A percentile compares a stretch with the other conserved stretches of the same genome.
Evolutionary conservation across 2,329 filamentous ascomycete genomes (phyloP).

Genomic region (Chrysosphaeria jannelii): DNA sequence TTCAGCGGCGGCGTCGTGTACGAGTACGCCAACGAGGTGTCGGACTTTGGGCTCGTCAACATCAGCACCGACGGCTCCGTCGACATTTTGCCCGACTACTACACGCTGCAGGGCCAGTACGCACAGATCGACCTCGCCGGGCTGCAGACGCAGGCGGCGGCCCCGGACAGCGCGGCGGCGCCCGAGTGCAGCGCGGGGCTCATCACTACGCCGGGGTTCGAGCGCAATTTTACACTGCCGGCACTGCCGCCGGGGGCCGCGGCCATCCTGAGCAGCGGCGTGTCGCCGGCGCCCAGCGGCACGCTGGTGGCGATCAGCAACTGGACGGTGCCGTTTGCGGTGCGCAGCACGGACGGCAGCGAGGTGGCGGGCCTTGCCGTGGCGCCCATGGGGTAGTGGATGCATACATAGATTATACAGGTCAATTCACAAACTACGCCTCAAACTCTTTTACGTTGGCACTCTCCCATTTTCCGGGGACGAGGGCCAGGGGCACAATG

Average conservation of each 20-base stretch:
- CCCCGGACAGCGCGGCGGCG: conserved; percentile 17
- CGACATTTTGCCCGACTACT: conserved; percentile 31
- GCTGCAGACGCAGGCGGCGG: conserved; percentile 31
- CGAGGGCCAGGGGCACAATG: conserved; percentile 75
- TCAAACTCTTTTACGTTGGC: conserved; percentile 30
- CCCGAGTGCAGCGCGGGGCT: conserved; percentile 34
- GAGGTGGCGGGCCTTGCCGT: conserved; percentile 22
- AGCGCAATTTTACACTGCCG: conserved; percentile 52
- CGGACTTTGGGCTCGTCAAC: conserved; percentile 32
- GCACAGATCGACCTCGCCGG: conserved; percentile 38
- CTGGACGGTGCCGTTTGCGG: conserved; percentile 21
- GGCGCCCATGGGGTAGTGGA: conserved; percentile 13
- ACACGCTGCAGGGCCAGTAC: conserved; percentile 48
- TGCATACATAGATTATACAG: no score
- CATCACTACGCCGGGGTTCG: conserved; percentile 36
- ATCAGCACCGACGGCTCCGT: conserved; percentile 26
- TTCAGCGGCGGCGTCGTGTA: conserved; percentile 58
- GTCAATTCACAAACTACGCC: conserved; percentile 13
- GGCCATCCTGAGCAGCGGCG: conserved; percentile 46
- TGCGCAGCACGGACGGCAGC: conserved; percentile 33
- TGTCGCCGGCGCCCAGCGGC: conserved; percentile 30
- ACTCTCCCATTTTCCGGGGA: conserved; percentile 31
- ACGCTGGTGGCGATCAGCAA: conserved; percentile 30
- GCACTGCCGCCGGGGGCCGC: conserved; percentile 33
- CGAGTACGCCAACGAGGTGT: conserved; percentile 44